Evolutionary conservation across 116 monocot genomes (phyloP), one percentile per base, ranked within the genome.

Genomic region (Cymodocea nodosa): DNA sequence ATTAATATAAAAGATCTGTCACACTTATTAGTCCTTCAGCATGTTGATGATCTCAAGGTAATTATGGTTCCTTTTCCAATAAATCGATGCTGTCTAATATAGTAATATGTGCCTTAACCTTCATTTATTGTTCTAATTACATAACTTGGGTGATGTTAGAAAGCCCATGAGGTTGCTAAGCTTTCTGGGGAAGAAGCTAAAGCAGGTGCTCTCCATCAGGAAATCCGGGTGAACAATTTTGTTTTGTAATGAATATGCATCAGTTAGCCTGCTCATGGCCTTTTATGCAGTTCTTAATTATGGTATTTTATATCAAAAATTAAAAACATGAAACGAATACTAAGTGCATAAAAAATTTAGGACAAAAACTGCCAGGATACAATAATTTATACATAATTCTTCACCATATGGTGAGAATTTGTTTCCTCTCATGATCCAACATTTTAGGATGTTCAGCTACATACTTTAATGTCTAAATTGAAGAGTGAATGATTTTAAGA

Each of bases 1-100:
- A 56, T 34, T 13, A 76, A 58, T 40, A 48, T 79, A 54, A 73
- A 73, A 68, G 76, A 83, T n/a, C 70, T 44, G 48, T 63, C 76
- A 23, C 12, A 73, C 30, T 54, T 68, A 9, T 70, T 79, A 62
- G 66, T 66, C 70, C 50, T 69, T 52, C 52, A 59, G 18, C 76
- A 77, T 71, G 35, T 79, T 23, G 62, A 64, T 62, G 68, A 74
- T 72, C 80, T 77, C 63, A 73, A 83, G 75, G 85, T 85, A 71
- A 74, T 77, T 50, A 20, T 23, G 24, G 11, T 63, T 34, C 13
- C 35, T 13, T 25, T 66, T 79, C 39, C 39, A 24, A 51, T 11
- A 19, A 64, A 44, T 64, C 39, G 70, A 20, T n/a, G 12, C 30
- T 48, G 40, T 34, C 56, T 73, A 3, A 30, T 30, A 30, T 30